Percentiles rank a stretch among this genome's conserved stretches.
Conservation (phyloP, 768 basidiomycete genomes). For the Lentinus tigrinus region DNA sequence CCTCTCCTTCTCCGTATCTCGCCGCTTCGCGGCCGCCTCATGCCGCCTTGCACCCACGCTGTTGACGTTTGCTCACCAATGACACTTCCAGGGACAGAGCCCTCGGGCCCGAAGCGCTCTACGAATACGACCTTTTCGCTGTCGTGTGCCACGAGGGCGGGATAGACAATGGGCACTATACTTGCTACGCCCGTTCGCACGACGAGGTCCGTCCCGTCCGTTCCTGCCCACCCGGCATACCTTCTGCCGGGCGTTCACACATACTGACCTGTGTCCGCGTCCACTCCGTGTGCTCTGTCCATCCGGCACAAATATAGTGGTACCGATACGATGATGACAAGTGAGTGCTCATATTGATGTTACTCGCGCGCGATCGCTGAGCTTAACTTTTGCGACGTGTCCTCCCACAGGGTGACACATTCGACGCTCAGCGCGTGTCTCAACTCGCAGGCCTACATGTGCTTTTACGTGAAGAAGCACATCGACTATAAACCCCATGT, state of each 20-base stretch:
- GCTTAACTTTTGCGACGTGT: not conserved
- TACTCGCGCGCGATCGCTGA: not conserved
- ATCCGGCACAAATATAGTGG: constrained; percentile 62
- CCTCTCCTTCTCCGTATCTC: not conserved
- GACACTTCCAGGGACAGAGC: constrained; percentile 30
- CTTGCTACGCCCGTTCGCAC: constrained; percentile 78
- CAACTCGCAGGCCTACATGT: constrained; percentile 84
- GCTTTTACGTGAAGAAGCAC: constrained; percentile 90
- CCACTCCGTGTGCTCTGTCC: not conserved
- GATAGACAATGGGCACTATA: constrained; percentile 94
- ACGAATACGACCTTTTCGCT: constrained; percentile 88
- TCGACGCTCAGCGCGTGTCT: constrained; percentile 69
- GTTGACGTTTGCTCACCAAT: not conserved
- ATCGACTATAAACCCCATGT: constrained; percentile 77
- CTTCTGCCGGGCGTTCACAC: not conserved
- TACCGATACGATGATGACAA: constrained; percentile 95
- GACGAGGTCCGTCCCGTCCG: constrained; percentile 63
- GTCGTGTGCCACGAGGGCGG: constrained; percentile 95
- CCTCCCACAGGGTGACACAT: constrained; percentile 57
- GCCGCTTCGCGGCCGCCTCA: not conserved
- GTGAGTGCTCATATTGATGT: constrained; percentile 39
- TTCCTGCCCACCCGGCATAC: not conserved
- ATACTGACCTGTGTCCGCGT: not conserved
- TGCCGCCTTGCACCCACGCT: not conserved
- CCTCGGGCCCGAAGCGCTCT: constrained; percentile 65